Conservation (phyloP, 768 basidiomycete genomes). For the Termitomyces sp. region DNA sequence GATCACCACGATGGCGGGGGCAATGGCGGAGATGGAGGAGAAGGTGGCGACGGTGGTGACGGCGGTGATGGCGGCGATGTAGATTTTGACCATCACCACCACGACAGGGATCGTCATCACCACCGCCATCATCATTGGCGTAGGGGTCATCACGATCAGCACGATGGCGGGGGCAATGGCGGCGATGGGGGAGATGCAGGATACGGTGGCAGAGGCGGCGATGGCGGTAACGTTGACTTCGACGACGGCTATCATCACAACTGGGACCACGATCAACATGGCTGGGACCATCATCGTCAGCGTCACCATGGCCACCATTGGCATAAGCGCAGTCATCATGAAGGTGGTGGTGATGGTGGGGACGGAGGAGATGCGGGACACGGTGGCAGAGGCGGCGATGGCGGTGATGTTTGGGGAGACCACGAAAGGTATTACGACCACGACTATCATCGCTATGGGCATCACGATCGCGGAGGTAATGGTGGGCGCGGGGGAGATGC, state of each 20-base stretch:
- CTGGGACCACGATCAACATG: neutral
- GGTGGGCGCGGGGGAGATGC: neutral
- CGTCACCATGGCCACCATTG: neutral
- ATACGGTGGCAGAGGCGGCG: neutral
- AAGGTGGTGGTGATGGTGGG: neutral
- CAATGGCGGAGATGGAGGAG: too few species aligned
- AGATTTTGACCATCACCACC: too few species aligned
- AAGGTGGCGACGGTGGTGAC: neutral
- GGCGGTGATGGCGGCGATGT: neutral
- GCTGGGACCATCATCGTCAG: neutral
- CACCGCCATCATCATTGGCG: neutral
- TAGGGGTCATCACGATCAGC: neutral
- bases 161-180: neutral
- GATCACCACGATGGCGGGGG: too few species aligned
- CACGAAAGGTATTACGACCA: neutral
- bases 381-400: neutral
- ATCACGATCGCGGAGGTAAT: neutral
- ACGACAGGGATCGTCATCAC: neutral
- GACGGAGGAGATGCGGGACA: neutral
- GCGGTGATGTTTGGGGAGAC: too few species aligned
- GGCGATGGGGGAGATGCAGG: constrained; percentile 1
- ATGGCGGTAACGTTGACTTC: neutral
- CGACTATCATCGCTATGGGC: neutral
- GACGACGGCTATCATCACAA: neutral
- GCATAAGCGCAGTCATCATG: neutral